A percentile compares a stretch with the other conserved stretches of the same genome.
phyloP scores from a whole-genome alignment of 306 rosid species.

The Begonia masoniana region DNA sequence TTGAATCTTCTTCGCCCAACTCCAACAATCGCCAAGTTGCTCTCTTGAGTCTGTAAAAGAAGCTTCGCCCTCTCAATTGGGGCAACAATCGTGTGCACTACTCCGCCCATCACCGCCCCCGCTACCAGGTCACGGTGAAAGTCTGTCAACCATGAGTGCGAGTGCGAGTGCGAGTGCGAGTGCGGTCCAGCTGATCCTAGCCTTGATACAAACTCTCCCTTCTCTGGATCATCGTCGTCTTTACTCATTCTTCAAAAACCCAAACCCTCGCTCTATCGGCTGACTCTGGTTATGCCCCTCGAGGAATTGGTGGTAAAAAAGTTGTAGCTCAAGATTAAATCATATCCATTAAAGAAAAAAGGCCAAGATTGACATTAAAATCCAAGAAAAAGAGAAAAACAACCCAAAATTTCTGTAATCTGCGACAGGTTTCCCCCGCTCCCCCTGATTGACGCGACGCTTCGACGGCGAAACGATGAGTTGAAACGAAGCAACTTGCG shows the following conservation, averaged over 20 bases:
- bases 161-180: background rate
- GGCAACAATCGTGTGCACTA: constrained; percentile 88
- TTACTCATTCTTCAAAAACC: constrained; percentile 33
- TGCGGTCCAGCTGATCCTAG: constrained; percentile 7
- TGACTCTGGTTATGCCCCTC: too few relatives aligned
- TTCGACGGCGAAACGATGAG: too few relatives aligned
- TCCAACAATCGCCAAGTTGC: constrained; percentile 67
- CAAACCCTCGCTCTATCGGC: background rate
- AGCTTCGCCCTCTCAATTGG: constrained; percentile 92
- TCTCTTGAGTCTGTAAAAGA: constrained; percentile 86
- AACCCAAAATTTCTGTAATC: too few relatives aligned
- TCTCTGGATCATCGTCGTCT: constrained; percentile 24
- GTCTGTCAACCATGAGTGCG: constrained; percentile 18
- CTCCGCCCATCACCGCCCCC: constrained; percentile 84
- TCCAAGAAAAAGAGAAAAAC: too few relatives aligned
- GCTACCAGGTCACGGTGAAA: constrained; percentile 90
- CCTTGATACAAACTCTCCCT: constrained; percentile 5
- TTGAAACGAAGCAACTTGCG: too few relatives aligned
- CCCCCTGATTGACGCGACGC: too few relatives aligned
- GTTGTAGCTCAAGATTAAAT: constrained; percentile 4
- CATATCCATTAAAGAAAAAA: background rate
- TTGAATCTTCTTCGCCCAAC: constrained; percentile 57
- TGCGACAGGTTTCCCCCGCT: too few relatives aligned
- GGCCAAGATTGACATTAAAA: too few relatives aligned
- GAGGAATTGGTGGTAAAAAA: background rate